A percentile compares a stretch with the other conserved stretches of the same genome.
Conservation (phyloP, 768 basidiomycete genomes). For the Tulasnella sp. region DNA sequence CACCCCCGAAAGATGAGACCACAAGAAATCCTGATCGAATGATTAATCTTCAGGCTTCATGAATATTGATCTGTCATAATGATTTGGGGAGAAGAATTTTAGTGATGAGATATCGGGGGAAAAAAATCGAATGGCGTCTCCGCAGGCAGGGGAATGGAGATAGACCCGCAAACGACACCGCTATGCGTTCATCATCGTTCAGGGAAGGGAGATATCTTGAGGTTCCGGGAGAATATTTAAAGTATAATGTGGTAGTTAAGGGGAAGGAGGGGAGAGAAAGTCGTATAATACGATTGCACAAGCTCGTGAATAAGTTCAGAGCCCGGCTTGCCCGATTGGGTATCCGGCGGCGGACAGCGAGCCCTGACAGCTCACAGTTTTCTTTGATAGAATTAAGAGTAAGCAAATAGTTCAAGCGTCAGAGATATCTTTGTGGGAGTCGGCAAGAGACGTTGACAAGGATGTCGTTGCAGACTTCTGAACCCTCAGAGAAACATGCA, state of each 20-base stretch:
- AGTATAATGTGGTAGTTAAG: neutral
- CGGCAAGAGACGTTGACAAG: no score
- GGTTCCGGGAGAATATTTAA: neutral
- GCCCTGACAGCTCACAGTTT: no score
- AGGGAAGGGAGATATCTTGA: neutral
- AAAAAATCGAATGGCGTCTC: neutral
- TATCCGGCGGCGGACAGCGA: no score
- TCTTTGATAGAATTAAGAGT: no score
- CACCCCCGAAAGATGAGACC: neutral
- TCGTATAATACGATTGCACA: constrained; percentile 25
- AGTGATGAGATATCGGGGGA: neutral
- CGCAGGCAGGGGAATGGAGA: neutral
- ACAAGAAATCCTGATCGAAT: neutral
- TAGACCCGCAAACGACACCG: neutral
- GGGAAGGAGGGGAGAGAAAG: constrained; percentile 48
- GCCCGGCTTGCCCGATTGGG: no score
- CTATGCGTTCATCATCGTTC: neutral
- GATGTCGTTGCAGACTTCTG: no score
- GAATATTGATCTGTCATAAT: neutral
- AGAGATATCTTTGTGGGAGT: no score
- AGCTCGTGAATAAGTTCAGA: no score
- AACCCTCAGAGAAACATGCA: neutral
- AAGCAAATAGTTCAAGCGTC: no score
- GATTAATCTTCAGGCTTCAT: neutral
- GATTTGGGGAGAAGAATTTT: neutral